Conservation (phyloP, 164 flowering plant genomes). For the Akebia trifoliata region DNA sequence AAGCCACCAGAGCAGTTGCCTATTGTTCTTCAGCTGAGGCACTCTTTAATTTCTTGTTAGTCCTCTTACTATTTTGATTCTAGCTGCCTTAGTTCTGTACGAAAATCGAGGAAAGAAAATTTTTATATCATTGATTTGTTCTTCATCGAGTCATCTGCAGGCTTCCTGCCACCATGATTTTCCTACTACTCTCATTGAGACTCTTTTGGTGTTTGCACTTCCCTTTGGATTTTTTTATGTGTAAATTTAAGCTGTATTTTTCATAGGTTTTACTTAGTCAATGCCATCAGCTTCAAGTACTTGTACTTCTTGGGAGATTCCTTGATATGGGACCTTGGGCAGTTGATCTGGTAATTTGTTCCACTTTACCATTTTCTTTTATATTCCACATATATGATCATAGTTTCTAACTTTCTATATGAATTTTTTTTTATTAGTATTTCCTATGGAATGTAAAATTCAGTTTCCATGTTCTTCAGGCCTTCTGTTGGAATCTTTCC, state of each 20-base stretch:
- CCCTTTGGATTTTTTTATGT: no score
- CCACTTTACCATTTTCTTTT: background rate
- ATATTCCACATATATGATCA: background rate
- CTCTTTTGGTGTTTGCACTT: no score
- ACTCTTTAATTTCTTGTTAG: no score
- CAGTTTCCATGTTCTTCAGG: constrained; percentile 38
- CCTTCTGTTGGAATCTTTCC: constrained; percentile 99
- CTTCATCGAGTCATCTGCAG: no score
- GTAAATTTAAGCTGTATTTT: background rate
- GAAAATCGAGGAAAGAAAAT: no score
- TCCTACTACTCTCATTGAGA: no score
- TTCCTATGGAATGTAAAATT: background rate
- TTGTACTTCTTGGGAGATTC: constrained; percentile 93
- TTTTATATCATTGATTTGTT: no score
- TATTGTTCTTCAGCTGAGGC: constrained; percentile 84
- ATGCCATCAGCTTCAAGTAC: constrained; percentile 84
- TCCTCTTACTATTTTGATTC: no score
- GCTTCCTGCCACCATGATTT: no score
- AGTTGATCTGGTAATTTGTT: constrained; percentile 74
- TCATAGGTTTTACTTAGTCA: constrained; percentile 92
- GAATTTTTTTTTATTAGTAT: background rate
- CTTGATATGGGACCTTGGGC: constrained; percentile 99
- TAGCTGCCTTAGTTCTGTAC: no score
- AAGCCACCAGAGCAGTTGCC: constrained; percentile 98
- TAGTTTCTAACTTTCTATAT: no score